Conservation (phyloP, 257 asterid genomes). For the Lavandula angustifolia region DNA sequence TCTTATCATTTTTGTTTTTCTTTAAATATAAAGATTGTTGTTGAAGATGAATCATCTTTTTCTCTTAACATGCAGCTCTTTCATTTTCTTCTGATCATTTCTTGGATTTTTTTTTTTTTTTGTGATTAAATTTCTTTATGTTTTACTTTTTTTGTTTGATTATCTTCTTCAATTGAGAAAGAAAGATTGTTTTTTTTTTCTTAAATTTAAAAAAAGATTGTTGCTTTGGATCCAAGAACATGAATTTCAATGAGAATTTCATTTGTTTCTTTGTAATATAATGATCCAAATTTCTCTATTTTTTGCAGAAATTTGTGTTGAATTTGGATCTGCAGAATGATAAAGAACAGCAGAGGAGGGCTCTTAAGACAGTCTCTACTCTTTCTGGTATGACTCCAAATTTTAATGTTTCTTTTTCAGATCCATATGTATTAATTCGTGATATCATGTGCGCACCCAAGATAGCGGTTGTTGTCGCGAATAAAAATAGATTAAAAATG, state of each 20-base stretch:
- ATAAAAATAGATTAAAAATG: too few relatives aligned
- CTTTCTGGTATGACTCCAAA: slow-evolving; percentile 55
- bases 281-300: neutral
- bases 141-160: neutral
- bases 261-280: too few relatives aligned
- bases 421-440: neutral
- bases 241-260: slow-evolving; percentile 1
- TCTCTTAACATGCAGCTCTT: neutral
- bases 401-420: neutral
- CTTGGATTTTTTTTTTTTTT: slow-evolving; percentile 11
- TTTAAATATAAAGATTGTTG: neutral
- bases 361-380: slow-evolving; percentile 73
- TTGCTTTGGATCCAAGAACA: neutral
- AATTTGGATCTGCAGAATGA: slow-evolving; percentile 65
- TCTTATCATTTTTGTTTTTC: neutral
- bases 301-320: slow-evolving; percentile 68
- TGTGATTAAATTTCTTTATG: neutral
- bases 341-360: slow-evolving; percentile 74
- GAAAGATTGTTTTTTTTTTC: neutral
- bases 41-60: neutral
- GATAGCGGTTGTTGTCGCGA: too few relatives aligned
- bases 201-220: slow-evolving; percentile 1
- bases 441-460: too few relatives aligned
- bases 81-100: neutral
- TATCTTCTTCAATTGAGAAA: slow-evolving; percentile 13